These are phyloP conservation scores for Clitopilus hobsonii DNA, from an alignment of 768 basidiomycete species.

Conservation along the genomic window DNA sequence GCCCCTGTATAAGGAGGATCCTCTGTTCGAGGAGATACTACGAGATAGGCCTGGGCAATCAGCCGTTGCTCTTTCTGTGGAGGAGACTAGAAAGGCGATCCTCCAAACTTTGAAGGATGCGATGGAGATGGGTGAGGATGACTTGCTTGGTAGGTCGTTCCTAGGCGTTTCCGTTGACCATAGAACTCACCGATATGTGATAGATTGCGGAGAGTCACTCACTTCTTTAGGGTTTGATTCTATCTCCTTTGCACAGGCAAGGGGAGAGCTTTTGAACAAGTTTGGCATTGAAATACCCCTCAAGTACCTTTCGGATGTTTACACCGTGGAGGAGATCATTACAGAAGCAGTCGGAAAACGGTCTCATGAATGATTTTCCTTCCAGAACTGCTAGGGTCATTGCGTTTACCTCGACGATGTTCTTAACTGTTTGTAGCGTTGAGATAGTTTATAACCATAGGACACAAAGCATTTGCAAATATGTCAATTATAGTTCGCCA, in stretches of 20 bases:
- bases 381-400: too few relatives aligned
- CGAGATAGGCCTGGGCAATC: too few relatives aligned
- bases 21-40: neutral
- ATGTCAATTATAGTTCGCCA: too few relatives aligned
- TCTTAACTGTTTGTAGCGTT: too few relatives aligned
- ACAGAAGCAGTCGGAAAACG: constrained; percentile 18
- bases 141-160: too few relatives aligned
- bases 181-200: neutral
- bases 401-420: too few relatives aligned
- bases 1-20: neutral
- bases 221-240: constrained; percentile 27
- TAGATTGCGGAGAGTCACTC: constrained; percentile 23
- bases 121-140: constrained; percentile 15
- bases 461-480: too few relatives aligned
- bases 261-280: constrained; percentile 23
- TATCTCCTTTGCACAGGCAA: constrained; percentile 29
- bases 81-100: constrained; percentile 14
- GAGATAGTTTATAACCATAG: too few relatives aligned
- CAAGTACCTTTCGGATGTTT: constrained; percentile 25
- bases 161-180: too few relatives aligned
- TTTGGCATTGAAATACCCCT: constrained; percentile 27
- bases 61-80: constrained; percentile 8
- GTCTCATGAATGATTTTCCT: too few relatives aligned
- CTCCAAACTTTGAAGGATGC: constrained; percentile 19
- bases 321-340: constrained; percentile 26